These are phyloP conservation scores for Diaporthe sp. DNA, from an alignment of 2,329 filamentous ascomycete genomes.

Conservation along the genomic window DNA sequence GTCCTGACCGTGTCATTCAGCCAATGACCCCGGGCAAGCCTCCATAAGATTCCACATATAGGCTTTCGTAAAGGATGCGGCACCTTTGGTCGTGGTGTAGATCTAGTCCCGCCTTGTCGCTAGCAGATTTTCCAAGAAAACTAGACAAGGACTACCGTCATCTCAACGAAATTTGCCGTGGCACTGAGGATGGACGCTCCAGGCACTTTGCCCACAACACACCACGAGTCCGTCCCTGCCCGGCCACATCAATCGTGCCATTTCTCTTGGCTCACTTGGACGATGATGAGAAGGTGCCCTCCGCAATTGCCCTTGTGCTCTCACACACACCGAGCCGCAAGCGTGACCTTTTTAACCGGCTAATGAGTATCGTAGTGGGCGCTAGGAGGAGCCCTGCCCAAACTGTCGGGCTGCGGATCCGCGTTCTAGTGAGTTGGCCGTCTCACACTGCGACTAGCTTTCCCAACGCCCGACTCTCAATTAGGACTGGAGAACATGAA, in stretches of 20 bases:
- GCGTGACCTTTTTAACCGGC: conserved; percentile 19
- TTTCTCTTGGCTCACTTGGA: conserved; percentile 12
- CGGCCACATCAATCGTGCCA: conserved; percentile 3
- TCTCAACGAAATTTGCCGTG: conserved; percentile 28
- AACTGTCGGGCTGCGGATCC: conserved; percentile 30
- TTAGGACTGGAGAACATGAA: background rate
- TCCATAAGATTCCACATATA: conserved; percentile 20
- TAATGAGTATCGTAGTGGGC: background rate
- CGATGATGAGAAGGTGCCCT: background rate
- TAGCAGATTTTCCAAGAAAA: conserved; percentile 24
- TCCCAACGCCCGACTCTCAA: background rate
- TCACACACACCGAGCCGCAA: conserved; percentile 9
- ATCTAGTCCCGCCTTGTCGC: conserved; percentile 13
- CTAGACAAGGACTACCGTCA: conserved; percentile 24
- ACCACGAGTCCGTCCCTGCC: background rate
- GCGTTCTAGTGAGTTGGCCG: background rate
- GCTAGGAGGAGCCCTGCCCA: conserved; percentile 24
- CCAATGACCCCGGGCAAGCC: background rate
- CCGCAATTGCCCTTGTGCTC: background rate
- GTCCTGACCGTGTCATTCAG: background rate
- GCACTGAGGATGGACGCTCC: background rate
- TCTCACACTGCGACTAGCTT: conserved; percentile 1
- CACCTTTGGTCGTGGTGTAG: conserved; percentile 9
- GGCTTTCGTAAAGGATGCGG: conserved; percentile 18
- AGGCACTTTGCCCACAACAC: background rate